Percentiles rank a stretch among this genome's conserved stretches.
These are phyloP conservation scores for Aeschynomene evenia DNA, from an alignment of 306 rosid species.

Conservation along the genomic window DNA sequence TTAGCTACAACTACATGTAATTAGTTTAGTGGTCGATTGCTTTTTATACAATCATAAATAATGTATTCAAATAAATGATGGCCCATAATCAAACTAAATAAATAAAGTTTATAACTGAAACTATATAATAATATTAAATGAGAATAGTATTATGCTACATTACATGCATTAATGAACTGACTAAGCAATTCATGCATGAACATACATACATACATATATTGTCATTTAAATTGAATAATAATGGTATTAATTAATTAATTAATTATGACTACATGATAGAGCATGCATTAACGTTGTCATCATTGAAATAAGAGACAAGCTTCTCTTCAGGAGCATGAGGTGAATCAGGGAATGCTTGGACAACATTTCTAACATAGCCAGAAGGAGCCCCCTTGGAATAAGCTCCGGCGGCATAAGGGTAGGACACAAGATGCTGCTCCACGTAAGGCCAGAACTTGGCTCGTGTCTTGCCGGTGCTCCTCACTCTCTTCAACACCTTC, in stretches of 20 bases:
- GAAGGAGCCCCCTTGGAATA: constrained; percentile 81
- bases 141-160: too few relatives aligned
- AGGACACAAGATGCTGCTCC: constrained; percentile 67
- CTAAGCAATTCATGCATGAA: too few relatives aligned
- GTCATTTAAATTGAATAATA: too few relatives aligned
- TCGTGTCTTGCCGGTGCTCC: constrained; percentile 65
- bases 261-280: constrained; percentile 66
- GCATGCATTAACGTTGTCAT: constrained; percentile 85
- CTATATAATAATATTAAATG: too few relatives aligned
- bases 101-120: too few relatives aligned
- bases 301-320: constrained; percentile 61
- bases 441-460: constrained; percentile 89
- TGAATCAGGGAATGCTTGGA: constrained; percentile 50
- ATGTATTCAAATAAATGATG: too few relatives aligned
- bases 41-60: not conserved
- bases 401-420: constrained; percentile 64
- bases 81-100: too few relatives aligned
- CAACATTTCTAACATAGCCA: constrained; percentile 65
- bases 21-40: not conserved
- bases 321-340: constrained; percentile 44
- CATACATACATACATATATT: too few relatives aligned
- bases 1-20: not conserved
- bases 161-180: too few relatives aligned
- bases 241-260: too few relatives aligned
- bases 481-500: constrained; percentile 72